Evolutionary conservation across 2,329 filamentous ascomycete genomes (phyloP), one percentile per base, ranked within the genome.

Genomic region (Ophiocordyceps robertsii): DNA sequence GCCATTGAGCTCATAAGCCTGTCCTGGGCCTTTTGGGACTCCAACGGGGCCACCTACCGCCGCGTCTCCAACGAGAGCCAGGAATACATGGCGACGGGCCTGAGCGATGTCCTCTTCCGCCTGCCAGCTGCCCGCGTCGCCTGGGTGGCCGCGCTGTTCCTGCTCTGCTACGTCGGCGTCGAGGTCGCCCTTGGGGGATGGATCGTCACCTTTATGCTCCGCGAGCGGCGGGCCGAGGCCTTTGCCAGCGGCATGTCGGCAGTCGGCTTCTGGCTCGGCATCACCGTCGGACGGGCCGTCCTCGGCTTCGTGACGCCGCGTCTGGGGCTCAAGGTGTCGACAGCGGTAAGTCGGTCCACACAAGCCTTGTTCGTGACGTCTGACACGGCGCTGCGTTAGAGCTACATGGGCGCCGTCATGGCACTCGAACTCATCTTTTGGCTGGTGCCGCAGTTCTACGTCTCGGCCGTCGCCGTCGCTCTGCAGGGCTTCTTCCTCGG

Each of bases 181-280:
- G 84, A 89, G 61, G 63, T 83, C 40, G 79, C 77, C 0, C 68
- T 87, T 1, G 82, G 82, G 19, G 84, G 84, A 4, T 90, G 84
- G 84, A 78, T 89, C 30, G 80, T 86, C 30, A 80, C 78, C 0
- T 88, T 89, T 56, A 35, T 35, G 82, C 75, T 85, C 6, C 72
- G 74, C 12, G 77, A 85, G 13, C 33, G 33, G n/a, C 33, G 17
- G 6, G 82, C 77, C 1, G 69, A 63, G 2, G 61, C 74, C 0
- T 86, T 35, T 35, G 6, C 83, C 0, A 78, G 78, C n/a, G 83
- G 83, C 24, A 80, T 85, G 60, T 77, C 76, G 0, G 77, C 75
- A 0, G 84, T 82, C 0, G 84, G 82, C 0, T 89, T 86, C 60
- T 89, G 84, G 84, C 72, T 82, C n/a, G 84, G 84, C 1, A 73